Conservation (phyloP, 345 rosid genomes). For the Boechera stricta region DNA sequence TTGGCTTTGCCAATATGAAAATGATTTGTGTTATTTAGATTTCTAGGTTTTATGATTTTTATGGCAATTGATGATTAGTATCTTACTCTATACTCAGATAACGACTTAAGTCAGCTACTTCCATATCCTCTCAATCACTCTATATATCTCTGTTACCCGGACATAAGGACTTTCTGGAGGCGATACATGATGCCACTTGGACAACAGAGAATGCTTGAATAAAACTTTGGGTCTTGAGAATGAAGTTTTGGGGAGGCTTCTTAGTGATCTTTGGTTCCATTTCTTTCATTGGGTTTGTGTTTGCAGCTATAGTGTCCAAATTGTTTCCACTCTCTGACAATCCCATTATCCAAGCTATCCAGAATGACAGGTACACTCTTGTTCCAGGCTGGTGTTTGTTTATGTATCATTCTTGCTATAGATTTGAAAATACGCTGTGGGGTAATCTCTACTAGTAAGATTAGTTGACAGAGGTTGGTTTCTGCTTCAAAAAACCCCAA, state of each 20-base stretch:
- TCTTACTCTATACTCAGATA: background rate
- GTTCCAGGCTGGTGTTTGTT: background rate
- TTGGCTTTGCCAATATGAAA: background rate
- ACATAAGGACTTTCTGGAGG: background rate
- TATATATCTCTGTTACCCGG: background rate
- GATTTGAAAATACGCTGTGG: too few relatives aligned
- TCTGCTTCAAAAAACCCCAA: too few relatives aligned
- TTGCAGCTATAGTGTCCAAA: conserved; percentile 22
- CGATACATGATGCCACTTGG: background rate
- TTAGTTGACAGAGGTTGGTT: too few relatives aligned
- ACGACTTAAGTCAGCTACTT: background rate
- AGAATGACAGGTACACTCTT: conserved; percentile 45
- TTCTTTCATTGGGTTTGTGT: conserved; percentile 33
- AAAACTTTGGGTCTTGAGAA: conserved; percentile 1
- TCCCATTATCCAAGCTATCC: conserved; percentile 37
- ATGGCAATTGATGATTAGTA: background rate
- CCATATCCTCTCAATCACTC: conserved; percentile 8
- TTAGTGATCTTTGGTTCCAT: conserved; percentile 31
- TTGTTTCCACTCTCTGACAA: conserved; percentile 32
- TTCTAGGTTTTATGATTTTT: background rate
- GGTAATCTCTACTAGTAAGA: too few relatives aligned
- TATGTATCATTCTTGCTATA: background rate
- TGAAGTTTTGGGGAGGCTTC: conserved; percentile 36
- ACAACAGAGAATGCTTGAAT: background rate
- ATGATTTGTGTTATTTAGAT: background rate